Conservation (phyloP, 495 filamentous ascomycete genomes). For the Penicillium diatomitis region DNA sequence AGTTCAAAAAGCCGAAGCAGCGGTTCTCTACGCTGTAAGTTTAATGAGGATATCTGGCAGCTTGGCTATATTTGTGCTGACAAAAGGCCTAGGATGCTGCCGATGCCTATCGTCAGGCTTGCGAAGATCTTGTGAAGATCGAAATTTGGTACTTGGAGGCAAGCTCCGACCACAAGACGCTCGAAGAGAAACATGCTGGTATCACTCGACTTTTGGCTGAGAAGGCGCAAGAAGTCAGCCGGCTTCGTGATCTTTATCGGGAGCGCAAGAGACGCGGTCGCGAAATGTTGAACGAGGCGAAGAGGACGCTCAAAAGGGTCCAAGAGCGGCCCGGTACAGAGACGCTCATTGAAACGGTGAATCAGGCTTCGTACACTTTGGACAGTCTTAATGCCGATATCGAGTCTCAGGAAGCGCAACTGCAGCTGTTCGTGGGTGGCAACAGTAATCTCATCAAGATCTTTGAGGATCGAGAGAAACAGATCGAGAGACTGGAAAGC, state of each 20-base stretch:
- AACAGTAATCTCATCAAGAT: slow-evolving; percentile 69
- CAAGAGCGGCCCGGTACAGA: slow-evolving; percentile 16
- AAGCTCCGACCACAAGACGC: slow-evolving; percentile 57
- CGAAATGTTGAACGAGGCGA: slow-evolving; percentile 26
- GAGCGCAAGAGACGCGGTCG: slow-evolving; percentile 24
- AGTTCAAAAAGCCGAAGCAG: slow-evolving; percentile 52
- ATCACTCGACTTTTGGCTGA: slow-evolving; percentile 45
- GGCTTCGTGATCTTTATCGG: slow-evolving; percentile 23
- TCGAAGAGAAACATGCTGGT: slow-evolving; percentile 52
- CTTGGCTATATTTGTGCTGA: slow-evolving; percentile 5
- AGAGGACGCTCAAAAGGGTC: slow-evolving; percentile 11
- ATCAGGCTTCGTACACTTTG: slow-evolving; percentile 30
- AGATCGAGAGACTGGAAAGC: slow-evolving; percentile 45
- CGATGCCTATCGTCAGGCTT: slow-evolving; percentile 44
- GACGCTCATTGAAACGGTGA: slow-evolving; percentile 25
- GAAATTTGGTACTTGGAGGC: slow-evolving; percentile 70
- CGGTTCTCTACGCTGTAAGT: slow-evolving; percentile 56
- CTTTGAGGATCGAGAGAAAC: slow-evolving; percentile 60
- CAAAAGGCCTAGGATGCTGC: slow-evolving; percentile 43
- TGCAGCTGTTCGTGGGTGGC: slow-evolving; percentile 72
- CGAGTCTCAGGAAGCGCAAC: slow-evolving; percentile 58
- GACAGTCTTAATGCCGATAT: slow-evolving; percentile 69
- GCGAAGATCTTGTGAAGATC: slow-evolving; percentile 56
- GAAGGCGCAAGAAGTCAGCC: slow-evolving; percentile 28
- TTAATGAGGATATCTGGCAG: not conserved